Evolutionary conservation across 441 rosid genomes (phyloP).

Genomic region (Aleurites moluccanus): DNA sequence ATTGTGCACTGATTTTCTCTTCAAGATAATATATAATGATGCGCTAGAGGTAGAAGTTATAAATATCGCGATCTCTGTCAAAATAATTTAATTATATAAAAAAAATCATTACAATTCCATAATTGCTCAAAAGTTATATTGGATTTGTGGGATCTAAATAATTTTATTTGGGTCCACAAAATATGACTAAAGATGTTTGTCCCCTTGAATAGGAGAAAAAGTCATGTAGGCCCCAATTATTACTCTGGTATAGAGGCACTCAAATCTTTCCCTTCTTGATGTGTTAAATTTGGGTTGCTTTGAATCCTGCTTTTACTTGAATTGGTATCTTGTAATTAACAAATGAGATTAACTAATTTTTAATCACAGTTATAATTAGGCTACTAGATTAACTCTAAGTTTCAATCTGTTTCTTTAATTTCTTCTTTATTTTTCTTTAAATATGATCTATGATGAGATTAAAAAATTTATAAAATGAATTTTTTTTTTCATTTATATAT

Average conservation of each 20-base stretch:
- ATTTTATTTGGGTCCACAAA: slow-evolving; percentile 29
- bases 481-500: too few relatives aligned
- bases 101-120: neutral
- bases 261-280: slow-evolving; percentile 1
- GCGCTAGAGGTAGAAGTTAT: neutral
- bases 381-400: too few relatives aligned
- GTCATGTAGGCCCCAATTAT: slow-evolving; percentile 4
- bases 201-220: slow-evolving; percentile 29
- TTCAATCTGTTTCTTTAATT: too few relatives aligned
- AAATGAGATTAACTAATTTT: too few relatives aligned
- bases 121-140: slow-evolving; percentile 1
- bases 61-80: too few relatives aligned
- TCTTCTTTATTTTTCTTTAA: too few relatives aligned
- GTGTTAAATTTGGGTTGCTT: neutral
- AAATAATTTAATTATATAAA: too few relatives aligned
- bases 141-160: slow-evolving; percentile 11
- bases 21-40: neutral
- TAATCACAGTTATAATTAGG: too few relatives aligned
- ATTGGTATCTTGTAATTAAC: neutral
- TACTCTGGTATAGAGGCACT: neutral
- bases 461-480: too few relatives aligned
- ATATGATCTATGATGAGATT: too few relatives aligned
- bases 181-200: slow-evolving; percentile 31
- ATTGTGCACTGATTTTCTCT: neutral
- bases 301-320: neutral